A percentile compares a stretch with the other conserved stretches of the same genome.
phyloP scores from a whole-genome alignment of 2,329 filamentous ascomycete genomes.

The Phaeosphaeria sp. region DNA sequence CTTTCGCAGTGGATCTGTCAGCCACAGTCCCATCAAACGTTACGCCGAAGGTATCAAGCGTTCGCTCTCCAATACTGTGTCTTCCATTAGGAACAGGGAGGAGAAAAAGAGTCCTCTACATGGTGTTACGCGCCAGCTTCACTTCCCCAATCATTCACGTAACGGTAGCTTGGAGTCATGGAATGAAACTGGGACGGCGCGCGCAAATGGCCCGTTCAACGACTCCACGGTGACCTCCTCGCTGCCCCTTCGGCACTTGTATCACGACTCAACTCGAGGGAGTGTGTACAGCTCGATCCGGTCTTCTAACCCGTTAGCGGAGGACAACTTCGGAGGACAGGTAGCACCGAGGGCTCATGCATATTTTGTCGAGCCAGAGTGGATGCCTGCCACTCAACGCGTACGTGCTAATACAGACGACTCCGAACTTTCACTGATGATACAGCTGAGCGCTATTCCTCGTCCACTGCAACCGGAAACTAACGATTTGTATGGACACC shows the following conservation, averaged over 20 bases:
- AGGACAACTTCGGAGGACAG: slow-evolving; percentile 1
- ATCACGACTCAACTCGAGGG: slow-evolving; percentile 16
- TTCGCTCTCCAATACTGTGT: slow-evolving; percentile 19
- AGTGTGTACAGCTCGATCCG: slow-evolving; percentile 22
- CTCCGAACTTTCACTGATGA: slow-evolving; percentile 20
- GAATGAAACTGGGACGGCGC: background rate
- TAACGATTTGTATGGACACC: background rate
- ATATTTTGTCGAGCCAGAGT: background rate
- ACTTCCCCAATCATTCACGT: slow-evolving; percentile 10
- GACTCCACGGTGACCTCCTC: slow-evolving; percentile 3
- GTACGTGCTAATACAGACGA: slow-evolving; percentile 1
- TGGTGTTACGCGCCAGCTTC: slow-evolving; percentile 26
- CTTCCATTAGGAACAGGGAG: slow-evolving; percentile 13
- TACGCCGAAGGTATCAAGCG: slow-evolving; percentile 24
- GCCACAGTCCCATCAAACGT: slow-evolving; percentile 27
- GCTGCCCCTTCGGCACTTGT: slow-evolving; percentile 10
- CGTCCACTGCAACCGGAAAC: slow-evolving; percentile 11
- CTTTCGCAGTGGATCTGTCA: background rate
- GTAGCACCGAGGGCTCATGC: background rate
- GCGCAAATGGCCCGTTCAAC: background rate
- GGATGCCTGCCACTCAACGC: background rate
- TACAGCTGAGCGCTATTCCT: slow-evolving; percentile 26
- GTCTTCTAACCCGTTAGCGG: slow-evolving; percentile 20
- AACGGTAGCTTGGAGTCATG: background rate
- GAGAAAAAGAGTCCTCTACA: slow-evolving; percentile 31